phyloP scores from a whole-genome alignment of 2,329 filamentous ascomycete genomes.

The Penicillium sp. region DNA sequence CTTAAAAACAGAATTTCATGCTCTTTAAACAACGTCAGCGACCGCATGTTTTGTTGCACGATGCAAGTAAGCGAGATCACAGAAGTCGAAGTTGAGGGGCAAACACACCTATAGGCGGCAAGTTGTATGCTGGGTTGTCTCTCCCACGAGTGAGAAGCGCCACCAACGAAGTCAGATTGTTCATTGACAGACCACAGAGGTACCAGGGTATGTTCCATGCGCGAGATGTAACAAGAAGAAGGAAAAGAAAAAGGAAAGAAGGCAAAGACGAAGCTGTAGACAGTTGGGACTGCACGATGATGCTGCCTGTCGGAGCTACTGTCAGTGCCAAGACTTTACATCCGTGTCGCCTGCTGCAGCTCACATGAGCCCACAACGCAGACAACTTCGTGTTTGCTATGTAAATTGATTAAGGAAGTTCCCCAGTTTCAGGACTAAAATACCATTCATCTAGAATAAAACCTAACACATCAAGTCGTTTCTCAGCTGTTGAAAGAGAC shows the following conservation, averaged over 20 bases:
- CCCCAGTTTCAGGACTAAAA: background rate
- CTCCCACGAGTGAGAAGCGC: background rate
- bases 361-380: background rate
- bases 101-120: constrained; percentile 8
- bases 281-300: background rate
- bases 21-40: background rate
- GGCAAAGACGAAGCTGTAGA: constrained; percentile 2
- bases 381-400: background rate
- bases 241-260: background rate
- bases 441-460: background rate
- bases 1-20: background rate
- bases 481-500: background rate
- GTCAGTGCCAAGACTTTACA: constrained; percentile 5
- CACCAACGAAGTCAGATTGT: background rate
- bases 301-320: constrained; percentile 7
- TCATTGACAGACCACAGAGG: background rate
- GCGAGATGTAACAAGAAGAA: background rate
- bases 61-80: constrained; percentile 3
- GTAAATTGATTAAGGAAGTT: background rate
- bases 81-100: constrained; percentile 10
- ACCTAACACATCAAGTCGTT: background rate
- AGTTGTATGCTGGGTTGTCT: constrained; percentile 1
- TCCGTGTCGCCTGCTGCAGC: background rate
- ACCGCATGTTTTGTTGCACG: background rate
- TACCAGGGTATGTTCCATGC: background rate